Evolutionary conservation across 345 rosid species (phyloP), one percentile per base, ranked within the genome.

Genomic region (Bruguiera gymnorhiza): DNA sequence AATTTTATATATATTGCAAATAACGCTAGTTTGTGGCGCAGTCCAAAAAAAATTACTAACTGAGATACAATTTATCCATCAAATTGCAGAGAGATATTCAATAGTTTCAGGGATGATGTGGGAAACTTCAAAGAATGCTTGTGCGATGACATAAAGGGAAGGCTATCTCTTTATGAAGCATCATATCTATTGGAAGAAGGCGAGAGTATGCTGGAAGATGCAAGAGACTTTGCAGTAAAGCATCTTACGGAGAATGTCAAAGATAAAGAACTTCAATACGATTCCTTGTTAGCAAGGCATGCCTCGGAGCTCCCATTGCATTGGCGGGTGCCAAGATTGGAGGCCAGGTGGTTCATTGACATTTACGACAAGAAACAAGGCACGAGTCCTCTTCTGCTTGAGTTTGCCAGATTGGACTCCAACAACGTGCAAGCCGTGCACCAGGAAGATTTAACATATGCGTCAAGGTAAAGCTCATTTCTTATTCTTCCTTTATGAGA

Each of bases 301-400:
- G 80, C 78, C 0, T 31, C 78, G 60, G 83, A 76, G 27, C 74
- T 70, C 34, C 84, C 87, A 3, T 66, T 76, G 11, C 79, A 76
- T 65, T 77, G 85, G 86, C 81, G 91, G 63, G 61, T 76, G 71
- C 66, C 29, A 6, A 85, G 89, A 60, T 19, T 72, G 26, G 91
- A 85, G 48, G 78, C 85, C 29, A 80, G 80, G 60, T 85, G 87
- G 87, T 85, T 83, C 79, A 75, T 80, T 29, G 73, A 78, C 66
- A 63, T 74, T 18, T 85, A 80, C 31, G 66, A 52, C 43, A 66
- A 8, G n/a, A 67, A 26, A 9, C 60, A 70, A 16, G 61, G 69
- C 58, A 60, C 15, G 68, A 73, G 72, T 11, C 78, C 67, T 30
- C n/a, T 67, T n/a, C 10, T 85, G 30, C 81, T 85, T 13, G 71